Base-by-base conservation (phyloP, 225 moss, liverwort and hornwort species). In the Neckera pumila region DNA sequence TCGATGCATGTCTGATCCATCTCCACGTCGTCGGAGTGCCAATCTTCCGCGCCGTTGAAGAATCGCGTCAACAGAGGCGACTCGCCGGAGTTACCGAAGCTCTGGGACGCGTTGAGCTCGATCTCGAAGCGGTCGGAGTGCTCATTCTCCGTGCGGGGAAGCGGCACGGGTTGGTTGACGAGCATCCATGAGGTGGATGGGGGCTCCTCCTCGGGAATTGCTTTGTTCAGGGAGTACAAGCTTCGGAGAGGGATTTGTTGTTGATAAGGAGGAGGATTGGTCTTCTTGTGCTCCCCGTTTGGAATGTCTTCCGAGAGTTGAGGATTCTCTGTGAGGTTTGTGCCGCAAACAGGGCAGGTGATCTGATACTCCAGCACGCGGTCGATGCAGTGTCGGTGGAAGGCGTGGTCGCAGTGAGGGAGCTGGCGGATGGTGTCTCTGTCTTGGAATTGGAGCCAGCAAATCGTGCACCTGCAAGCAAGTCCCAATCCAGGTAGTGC, bases 321-420 rank as follows among this genome's bases (percentile, higher is more conserved):
- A 40, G 84, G 85, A 5, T 42, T 73, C 61, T 56, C 82, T 14
- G 81, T 81, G 89, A 93, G 82, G 84, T 84, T 22, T n/a, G 69
- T 85, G 86, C 92, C 90, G 85, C 92, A 93, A 22, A 91, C 91
- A 34, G 93, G 93, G 75, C 92, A 92, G 12, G 84, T 89, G 67
- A 58, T 82, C 84, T 92, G 90, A 19, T 69, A 77, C 76, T 90
- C 76, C 21, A 92, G 86, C 81, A 92, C 86, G 8, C 89, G 86
- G 81, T 92, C 92, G 33, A 93, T 91, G 70, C 93, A 93, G 22
- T 86, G 81, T 11, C 72, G 89, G 88, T 93, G 93, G 89, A 92
- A 93, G 26, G 85, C 77, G 80, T 93, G 93, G 88, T 81, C 81
- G 71, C 93, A 93, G n/a, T 87, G 85, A 42, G 92, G 93, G 10